These are phyloP conservation scores for Nigrospora osmanthi DNA, from an alignment of 2,329 filamentous ascomycete genomes.

Conservation along the genomic window DNA sequence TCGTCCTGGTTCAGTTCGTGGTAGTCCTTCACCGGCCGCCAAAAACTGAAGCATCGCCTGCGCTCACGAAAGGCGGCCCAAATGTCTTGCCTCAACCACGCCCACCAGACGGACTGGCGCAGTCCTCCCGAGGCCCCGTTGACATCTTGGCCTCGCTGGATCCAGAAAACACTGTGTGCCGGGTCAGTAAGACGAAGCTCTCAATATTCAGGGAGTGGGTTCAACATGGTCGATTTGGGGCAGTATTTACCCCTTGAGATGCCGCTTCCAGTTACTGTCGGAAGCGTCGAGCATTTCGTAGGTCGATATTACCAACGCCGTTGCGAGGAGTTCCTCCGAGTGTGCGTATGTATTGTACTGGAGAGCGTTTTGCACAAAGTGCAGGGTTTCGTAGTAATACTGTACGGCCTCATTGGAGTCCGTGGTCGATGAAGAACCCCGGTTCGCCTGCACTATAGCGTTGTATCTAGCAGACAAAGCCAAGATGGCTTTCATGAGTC, in stretches of 20 bases:
- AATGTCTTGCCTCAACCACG: conserved; percentile 57
- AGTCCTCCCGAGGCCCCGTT: conserved; percentile 50
- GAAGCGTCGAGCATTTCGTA: conserved; percentile 60
- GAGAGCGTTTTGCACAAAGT: conserved; percentile 53
- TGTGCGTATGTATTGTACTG: conserved; percentile 48
- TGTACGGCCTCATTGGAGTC: conserved; percentile 32
- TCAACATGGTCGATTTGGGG: too few relatives aligned
- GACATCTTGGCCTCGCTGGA: conserved; percentile 53
- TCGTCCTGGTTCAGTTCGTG: conserved; percentile 42
- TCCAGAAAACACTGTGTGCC: conserved; percentile 45
- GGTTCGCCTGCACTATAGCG: conserved; percentile 8
- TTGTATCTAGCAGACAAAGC: conserved; percentile 45
- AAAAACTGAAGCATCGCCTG: conserved; percentile 48
- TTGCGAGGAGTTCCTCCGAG: conserved; percentile 54
- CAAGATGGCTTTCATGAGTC: conserved; percentile 48
- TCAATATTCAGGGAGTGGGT: too few relatives aligned
- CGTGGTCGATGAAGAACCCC: neutral
- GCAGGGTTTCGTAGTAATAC: conserved; percentile 56
- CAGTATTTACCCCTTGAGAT: conserved; percentile 40
- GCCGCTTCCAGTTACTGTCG: conserved; percentile 48
- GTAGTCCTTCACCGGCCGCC: conserved; percentile 42
- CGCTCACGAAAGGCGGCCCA: conserved; percentile 57
- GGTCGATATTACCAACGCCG: conserved; percentile 50
- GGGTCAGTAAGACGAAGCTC: too few relatives aligned
- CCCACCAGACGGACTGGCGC: conserved; percentile 55